Percentiles rank a stretch among this genome's conserved stretches.
These are phyloP conservation scores for Straminergon stramineum DNA, from an alignment of 225 moss, liverwort and hornwort genomes.

Conservation along the genomic window DNA sequence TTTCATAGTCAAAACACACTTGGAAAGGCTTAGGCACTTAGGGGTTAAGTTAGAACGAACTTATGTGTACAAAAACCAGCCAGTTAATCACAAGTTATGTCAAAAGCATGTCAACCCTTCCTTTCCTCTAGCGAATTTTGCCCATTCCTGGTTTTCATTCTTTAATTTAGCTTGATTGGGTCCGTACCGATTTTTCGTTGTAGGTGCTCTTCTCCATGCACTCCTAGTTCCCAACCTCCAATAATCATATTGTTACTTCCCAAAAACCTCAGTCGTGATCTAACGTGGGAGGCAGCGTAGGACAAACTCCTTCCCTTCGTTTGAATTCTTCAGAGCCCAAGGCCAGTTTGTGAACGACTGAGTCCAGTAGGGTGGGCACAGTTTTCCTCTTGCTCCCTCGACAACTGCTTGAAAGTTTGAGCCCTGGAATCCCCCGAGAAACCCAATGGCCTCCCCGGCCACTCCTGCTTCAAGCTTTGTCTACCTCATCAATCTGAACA, in stretches of 20 bases:
- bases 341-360: not conserved
- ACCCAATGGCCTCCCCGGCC: not conserved
- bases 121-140: no score
- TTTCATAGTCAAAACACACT: no score
- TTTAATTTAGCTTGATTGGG: not conserved
- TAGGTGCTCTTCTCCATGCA: not conserved
- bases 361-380: not conserved
- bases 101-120: not conserved
- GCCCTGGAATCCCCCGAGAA: not conserved
- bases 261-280: not conserved
- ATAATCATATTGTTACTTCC: not conserved
- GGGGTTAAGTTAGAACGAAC: no score
- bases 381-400: not conserved
- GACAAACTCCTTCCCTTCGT: not conserved
- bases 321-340: not conserved
- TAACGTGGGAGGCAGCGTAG: not conserved
- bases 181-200: not conserved
- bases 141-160: not conserved
- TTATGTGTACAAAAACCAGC: no score
- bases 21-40: no score
- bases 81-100: not conserved
- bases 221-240: not conserved
- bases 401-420: not conserved
- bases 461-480: not conserved
- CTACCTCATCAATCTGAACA: not conserved